Percentiles rank a stretch among this genome's conserved stretches.
Evolutionary conservation across 352 stramenopile species (phyloP).

Genomic region (Plasmopara viticola): DNA sequence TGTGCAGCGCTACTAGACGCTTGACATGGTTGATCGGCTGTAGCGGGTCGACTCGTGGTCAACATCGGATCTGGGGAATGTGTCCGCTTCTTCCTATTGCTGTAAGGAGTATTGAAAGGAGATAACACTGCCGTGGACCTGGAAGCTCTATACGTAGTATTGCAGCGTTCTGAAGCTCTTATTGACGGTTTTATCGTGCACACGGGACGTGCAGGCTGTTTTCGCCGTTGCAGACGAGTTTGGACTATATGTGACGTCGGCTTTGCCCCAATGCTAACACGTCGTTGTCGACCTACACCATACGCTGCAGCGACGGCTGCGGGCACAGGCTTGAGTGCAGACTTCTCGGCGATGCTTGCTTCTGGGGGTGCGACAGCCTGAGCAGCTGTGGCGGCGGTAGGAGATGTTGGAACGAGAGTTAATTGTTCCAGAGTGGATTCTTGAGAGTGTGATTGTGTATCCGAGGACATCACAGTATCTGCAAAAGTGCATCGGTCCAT

Average conservation of each 20-base stretch:
- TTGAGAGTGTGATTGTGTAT: slow-evolving; percentile 13
- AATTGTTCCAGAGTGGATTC: slow-evolving; percentile 9
- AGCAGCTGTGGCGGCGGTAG: slow-evolving; percentile 13
- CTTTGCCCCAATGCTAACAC: slow-evolving; percentile 3
- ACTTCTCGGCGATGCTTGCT: slow-evolving; percentile 11
- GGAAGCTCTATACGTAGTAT: slow-evolving; percentile 1
- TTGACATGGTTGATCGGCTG: slow-evolving; percentile 1
- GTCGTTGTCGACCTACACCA: slow-evolving; percentile 7
- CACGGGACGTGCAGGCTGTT: slow-evolving; percentile 4
- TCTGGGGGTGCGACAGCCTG: slow-evolving; percentile 12
- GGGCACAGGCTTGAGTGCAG: slow-evolving; percentile 21
- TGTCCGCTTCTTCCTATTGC: background rate
- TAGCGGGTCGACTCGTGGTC: background rate
- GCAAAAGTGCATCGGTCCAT: slow-evolving; percentile 10
- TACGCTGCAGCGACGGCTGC: slow-evolving; percentile 20
- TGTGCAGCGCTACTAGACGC: background rate
- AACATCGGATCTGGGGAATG: slow-evolving; percentile 2
- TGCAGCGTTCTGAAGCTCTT: slow-evolving; percentile 6
- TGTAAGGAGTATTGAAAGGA: slow-evolving; percentile 8
- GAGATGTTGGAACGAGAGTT: slow-evolving; percentile 9
- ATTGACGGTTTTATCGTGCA: slow-evolving; percentile 2
- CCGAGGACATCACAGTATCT: slow-evolving; percentile 15
- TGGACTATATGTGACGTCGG: slow-evolving; percentile 1
- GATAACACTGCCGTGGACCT: slow-evolving; percentile 4
- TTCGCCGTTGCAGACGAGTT: slow-evolving; percentile 17